These are phyloP conservation scores for Yarrowia deformans DNA, from an alignment of 805 yeast species.

Conservation along the genomic window DNA sequence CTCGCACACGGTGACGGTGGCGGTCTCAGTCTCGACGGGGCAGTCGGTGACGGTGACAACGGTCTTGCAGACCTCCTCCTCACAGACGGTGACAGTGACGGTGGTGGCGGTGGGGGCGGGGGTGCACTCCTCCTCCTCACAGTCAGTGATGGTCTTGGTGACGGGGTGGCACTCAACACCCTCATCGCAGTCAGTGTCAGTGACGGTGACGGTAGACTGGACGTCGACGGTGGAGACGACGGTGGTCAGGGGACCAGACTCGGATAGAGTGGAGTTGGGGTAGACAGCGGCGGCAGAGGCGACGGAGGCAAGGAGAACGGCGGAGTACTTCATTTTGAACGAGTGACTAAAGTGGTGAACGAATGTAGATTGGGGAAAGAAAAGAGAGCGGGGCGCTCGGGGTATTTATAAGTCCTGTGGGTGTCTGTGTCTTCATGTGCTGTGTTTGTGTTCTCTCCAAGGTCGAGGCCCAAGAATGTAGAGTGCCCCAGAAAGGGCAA, in stretches of 20 bases:
- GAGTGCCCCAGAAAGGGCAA: conserved; percentile 5
- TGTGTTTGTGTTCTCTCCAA: neutral
- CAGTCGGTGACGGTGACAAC: conserved; percentile 39
- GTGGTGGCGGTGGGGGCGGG: conserved; percentile 34
- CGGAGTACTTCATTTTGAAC: conserved; percentile 34
- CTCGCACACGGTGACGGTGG: conserved; percentile 37
- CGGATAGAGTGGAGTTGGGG: conserved; percentile 30
- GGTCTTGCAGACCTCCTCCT: conserved; percentile 38
- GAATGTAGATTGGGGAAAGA: conserved; percentile 11
- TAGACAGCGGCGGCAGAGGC: conserved; percentile 37
- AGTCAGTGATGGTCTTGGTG: conserved; percentile 30
- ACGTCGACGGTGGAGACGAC: conserved; percentile 34
- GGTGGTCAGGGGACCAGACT: conserved; percentile 28
- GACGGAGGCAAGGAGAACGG: conserved; percentile 32
- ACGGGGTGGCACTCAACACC: conserved; percentile 36
- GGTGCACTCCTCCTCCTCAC: conserved; percentile 23
- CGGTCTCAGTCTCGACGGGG: conserved; percentile 32
- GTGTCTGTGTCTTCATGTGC: neutral
- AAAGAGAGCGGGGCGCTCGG: neutral
- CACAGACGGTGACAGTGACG: conserved; percentile 36
- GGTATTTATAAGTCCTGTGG: conserved; percentile 19
- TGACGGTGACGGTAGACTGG: conserved; percentile 28
- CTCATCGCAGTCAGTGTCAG: conserved; percentile 29
- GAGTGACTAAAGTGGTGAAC: conserved; percentile 27
- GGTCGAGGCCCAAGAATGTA: conserved; percentile 10